phyloP scores from a whole-genome alignment of 345 rosid genomes.

The Eucalyptus sp. region DNA sequence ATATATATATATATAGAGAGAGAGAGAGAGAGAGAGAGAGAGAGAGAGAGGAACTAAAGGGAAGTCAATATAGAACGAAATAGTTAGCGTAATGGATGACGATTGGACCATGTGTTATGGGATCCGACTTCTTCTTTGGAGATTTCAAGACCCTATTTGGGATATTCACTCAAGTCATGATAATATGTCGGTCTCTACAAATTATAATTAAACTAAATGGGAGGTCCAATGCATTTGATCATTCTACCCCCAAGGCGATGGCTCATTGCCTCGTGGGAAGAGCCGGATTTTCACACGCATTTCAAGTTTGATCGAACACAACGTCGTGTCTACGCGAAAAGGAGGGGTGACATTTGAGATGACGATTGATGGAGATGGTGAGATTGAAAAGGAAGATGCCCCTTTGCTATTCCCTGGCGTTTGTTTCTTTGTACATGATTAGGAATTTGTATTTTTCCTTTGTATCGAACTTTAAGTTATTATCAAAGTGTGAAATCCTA shows the following conservation, averaged over 20 bases:
- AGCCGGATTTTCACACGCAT: not conserved
- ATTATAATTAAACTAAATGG: not conserved
- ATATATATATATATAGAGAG: too few species aligned
- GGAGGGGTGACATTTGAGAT: not conserved
- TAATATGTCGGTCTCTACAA: not conserved
- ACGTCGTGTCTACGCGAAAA: not conserved
- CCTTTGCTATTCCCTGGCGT: not conserved
- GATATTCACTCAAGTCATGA: not conserved
- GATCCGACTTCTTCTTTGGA: not conserved
- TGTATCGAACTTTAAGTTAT: not conserved
- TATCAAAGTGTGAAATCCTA: not conserved
- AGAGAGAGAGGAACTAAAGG: not conserved
- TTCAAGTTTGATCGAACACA: not conserved
- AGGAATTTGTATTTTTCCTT: not conserved
- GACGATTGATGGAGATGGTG: not conserved
- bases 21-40: not conserved
- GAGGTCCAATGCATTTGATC: not conserved
- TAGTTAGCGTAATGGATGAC: not conserved
- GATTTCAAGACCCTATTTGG: not conserved
- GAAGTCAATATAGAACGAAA: not conserved
- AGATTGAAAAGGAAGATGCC: not conserved
- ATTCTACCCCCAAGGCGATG: not conserved
- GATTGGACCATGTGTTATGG: not conserved
- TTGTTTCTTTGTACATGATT: not conserved
- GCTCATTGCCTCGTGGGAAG: not conserved